Evolutionary conservation across 768 basidiomycete genomes (phyloP), one percentile per base, ranked within the genome.

Genomic region (Dioszegia aurantiaca): DNA sequence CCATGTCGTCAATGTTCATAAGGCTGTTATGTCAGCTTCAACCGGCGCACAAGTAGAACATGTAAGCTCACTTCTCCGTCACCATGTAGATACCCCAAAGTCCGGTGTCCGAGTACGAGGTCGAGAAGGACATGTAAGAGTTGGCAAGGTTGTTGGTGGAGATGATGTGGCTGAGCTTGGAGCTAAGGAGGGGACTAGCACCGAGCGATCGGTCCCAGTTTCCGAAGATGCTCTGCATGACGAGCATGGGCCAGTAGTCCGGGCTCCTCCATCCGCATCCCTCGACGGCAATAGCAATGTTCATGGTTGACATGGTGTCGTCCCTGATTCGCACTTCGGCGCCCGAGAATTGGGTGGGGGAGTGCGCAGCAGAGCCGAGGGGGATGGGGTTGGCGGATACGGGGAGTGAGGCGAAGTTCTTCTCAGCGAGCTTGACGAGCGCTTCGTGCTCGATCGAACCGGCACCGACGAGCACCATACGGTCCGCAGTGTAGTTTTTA

Each of bases 211-310:
- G 86, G 77, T 99, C 94, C 95, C 95, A 99, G 84, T 98, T 99
- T 63, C 95, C 95, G 79, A 98, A 87, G 79, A 98, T 90, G 70
- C 85, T 86, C 78, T 94, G 90, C 87, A 95, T 89, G 75, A 90
- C 92, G 80, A 97, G 86, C 93, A 99, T 94, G 61, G 93, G 90
- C 86, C 90, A 98, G 82, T 98, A 98, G 79, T 99, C 95, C 27
- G 94, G 92, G 10, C 88, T 91, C 69, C 87, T 89, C 93, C 94
- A 97, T 78, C 90, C 86, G 56, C 94, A 93, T 77, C 95, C 95
- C 77, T 98, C 93, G 44, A 98, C 92, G 28, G 95, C 90, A 70
- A 99, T 87, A 63, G 94, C 94, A 72, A 99, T 83, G 81, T 98
- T 88, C 59, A 88, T 87, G 5, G 90, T 91, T 24, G 86, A 83